Conservation (phyloP, 371 early-diverging fungal genomes). For the Dinochytrium kinnereticum region DNA sequence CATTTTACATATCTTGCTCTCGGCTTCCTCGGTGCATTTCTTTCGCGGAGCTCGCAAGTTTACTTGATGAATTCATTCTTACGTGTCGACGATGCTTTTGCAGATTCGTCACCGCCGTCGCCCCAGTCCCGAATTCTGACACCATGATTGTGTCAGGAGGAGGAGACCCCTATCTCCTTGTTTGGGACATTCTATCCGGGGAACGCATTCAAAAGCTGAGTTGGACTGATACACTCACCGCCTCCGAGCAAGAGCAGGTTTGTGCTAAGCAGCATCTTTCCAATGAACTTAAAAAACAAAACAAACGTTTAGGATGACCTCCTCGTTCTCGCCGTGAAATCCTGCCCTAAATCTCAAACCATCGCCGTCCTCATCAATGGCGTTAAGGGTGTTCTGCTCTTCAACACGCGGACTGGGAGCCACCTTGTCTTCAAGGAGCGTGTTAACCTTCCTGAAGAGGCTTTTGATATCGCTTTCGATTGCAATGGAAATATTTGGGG, state of each 20-base stretch:
- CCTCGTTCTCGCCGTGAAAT: slow-evolving; percentile 21
- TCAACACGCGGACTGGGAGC: not conserved
- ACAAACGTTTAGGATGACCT: not conserved
- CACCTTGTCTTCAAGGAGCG: slow-evolving; percentile 7
- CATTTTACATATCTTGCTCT: no score
- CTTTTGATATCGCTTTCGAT: slow-evolving; percentile 25
- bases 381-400: slow-evolving; percentile 20
- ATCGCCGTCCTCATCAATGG: slow-evolving; percentile 21
- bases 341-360: not conserved
- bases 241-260: not conserved
- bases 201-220: slow-evolving; percentile 20
- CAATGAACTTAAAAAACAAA: not conserved
- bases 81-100: not conserved
- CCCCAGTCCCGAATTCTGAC: slow-evolving; percentile 57
- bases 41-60: no score
- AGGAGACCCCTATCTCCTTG: slow-evolving; percentile 80
- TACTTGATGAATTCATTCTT: slow-evolving; percentile 11
- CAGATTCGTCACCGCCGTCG: slow-evolving; percentile 72
- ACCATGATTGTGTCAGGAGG: slow-evolving; percentile 79
- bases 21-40: no score
- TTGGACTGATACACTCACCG: not conserved
- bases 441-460: not conserved
- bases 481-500: not conserved
- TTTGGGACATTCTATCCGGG: slow-evolving; percentile 69
- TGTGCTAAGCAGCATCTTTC: not conserved